Evolutionary conservation across 208 protist genomes (phyloP).

Genomic region (Trypanosoma scelopori): DNA sequence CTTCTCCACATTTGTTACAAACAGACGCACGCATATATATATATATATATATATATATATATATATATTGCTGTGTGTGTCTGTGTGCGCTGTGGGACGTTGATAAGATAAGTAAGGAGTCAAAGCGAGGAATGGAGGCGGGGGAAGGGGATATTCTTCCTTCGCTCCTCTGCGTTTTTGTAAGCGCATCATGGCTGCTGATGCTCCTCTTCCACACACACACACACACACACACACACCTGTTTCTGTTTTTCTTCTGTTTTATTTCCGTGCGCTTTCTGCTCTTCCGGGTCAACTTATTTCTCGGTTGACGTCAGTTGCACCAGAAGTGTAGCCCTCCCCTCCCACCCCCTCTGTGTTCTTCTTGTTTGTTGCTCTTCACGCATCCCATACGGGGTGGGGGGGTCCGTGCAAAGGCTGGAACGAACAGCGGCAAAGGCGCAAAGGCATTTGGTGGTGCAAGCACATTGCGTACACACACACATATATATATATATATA

Average conservation of each 20-base stretch:
- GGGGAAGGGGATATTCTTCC: neutral
- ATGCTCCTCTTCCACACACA: no score
- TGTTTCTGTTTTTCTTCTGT: neutral
- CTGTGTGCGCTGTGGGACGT: neutral
- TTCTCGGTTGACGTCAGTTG: neutral
- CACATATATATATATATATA: slow-evolving; percentile 3
- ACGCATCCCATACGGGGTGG: no score
- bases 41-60: neutral
- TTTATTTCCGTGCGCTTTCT: neutral
- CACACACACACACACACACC: no score
- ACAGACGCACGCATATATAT: neutral
- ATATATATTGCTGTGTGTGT: neutral
- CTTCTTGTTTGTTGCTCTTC: no score
- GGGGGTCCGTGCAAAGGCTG: no score
- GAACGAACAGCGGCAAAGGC: neutral
- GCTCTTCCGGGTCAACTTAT: neutral
- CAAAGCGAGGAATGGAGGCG: no score
- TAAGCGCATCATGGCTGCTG: no score
- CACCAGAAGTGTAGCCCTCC: no score
- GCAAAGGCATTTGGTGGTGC: neutral
- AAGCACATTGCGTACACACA: neutral
- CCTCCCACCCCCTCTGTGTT: no score
- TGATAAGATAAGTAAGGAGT: neutral
- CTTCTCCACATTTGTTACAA: neutral
- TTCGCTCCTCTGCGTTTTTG: neutral